These are phyloP conservation scores for Trichopus zeylanicus DNA, from an alignment of 116 monocot species.

Conservation along the genomic window DNA sequence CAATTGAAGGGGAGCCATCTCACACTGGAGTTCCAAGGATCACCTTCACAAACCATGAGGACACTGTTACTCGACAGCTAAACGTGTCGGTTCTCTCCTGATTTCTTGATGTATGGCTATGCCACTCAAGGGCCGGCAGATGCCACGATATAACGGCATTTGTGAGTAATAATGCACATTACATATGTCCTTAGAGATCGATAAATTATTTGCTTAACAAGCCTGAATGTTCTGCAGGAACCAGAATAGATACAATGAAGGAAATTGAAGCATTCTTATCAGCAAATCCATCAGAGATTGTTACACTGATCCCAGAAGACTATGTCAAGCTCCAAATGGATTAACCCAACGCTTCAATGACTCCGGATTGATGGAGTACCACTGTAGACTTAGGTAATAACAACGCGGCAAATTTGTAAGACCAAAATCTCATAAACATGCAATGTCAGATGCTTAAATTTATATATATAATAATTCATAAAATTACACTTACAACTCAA, in stretches of 20 bases:
- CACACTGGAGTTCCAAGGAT: conserved; percentile 57
- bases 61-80: conserved; percentile 58
- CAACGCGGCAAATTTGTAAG: too few relatives aligned
- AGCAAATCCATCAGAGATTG: conserved; percentile 68
- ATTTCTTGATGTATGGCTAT: conserved; percentile 53
- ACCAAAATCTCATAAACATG: too few relatives aligned
- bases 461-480: too few relatives aligned
- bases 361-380: conserved; percentile 55
- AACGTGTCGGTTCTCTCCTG: conserved; percentile 28
- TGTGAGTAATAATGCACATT: conserved; percentile 29
- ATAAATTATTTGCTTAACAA: too few relatives aligned
- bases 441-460: too few relatives aligned
- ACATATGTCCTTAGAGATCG: not conserved
- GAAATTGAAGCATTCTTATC: conserved; percentile 61
- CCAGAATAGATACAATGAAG: conserved; percentile 54
- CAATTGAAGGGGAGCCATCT: conserved; percentile 62
- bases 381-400: too few relatives aligned
- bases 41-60: conserved; percentile 73
- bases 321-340: conserved; percentile 67
- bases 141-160: conserved; percentile 74
- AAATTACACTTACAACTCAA: too few relatives aligned
- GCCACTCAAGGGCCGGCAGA: conserved; percentile 65
- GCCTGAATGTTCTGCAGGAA: too few relatives aligned
- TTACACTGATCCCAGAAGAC: conserved; percentile 74
- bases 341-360: conserved; percentile 54